Conservation (phyloP, 2,329 filamentous ascomycete species). For the Boeremia exigua region DNA sequence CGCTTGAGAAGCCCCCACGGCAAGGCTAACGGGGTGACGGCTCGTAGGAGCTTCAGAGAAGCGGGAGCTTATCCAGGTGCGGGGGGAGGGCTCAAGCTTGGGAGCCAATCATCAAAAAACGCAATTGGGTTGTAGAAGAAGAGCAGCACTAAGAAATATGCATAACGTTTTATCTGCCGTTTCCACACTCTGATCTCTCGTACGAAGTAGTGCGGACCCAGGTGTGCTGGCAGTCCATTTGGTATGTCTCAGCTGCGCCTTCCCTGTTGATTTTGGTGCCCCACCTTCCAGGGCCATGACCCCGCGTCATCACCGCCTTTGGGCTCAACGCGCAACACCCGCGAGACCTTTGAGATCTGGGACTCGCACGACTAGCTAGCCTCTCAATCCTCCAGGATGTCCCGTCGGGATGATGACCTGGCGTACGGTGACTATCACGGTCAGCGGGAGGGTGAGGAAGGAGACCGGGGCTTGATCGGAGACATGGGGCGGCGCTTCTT, state of each 20-base stretch:
- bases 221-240: neutral
- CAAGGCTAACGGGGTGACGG: neutral
- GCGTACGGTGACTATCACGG: slow-evolving; percentile 62
- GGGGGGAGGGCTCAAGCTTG: slow-evolving; percentile 1
- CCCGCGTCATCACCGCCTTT: slow-evolving; percentile 14
- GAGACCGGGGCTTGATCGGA: slow-evolving; percentile 59
- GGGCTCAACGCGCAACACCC: neutral
- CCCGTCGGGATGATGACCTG: slow-evolving; percentile 56
- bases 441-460: slow-evolving; percentile 48
- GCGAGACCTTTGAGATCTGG: neutral
- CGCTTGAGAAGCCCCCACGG: neutral
- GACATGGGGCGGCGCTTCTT: slow-evolving; percentile 58
- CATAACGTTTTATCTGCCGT: neutral
- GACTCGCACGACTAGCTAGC: neutral
- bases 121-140: neutral
- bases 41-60: slow-evolving; percentile 1
- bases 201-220: neutral
- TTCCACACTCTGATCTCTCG: neutral
- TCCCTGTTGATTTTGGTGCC: slow-evolving; percentile 5
- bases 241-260: slow-evolving; percentile 14
- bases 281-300: slow-evolving; percentile 8
- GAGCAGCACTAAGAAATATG: neutral
- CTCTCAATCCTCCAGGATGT: slow-evolving; percentile 27
- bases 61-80: slow-evolving; percentile 8
- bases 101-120: neutral